These are phyloP conservation scores for Trichoderma asperelloides DNA, from an alignment of 495 filamentous ascomycete species.

Conservation along the genomic window DNA sequence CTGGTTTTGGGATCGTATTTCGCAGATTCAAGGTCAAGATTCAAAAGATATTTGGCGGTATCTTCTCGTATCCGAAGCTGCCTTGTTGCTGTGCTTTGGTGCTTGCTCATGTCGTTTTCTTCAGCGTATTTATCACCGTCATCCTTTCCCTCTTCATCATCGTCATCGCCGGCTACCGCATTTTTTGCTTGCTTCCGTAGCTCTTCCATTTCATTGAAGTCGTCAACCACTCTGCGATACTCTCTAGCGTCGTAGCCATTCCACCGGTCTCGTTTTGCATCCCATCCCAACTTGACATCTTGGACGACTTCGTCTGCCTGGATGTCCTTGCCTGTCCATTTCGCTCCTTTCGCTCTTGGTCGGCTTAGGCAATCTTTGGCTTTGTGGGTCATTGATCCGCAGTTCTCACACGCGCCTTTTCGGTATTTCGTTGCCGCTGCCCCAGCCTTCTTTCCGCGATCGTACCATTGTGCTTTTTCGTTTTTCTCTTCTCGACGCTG, in stretches of 20 bases:
- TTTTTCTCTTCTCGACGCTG: conserved; percentile 67
- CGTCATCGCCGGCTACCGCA: conserved; percentile 20
- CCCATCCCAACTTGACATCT: conserved; percentile 81
- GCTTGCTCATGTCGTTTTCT: conserved; percentile 91
- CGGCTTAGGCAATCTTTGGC: conserved; percentile 87
- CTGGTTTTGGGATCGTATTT: conserved; percentile 98
- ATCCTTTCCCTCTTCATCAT: conserved; percentile 43
- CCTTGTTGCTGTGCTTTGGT: conserved; percentile 81
- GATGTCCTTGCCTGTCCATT: conserved; percentile 88
- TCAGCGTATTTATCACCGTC: conserved; percentile 74
- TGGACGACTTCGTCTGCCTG: conserved; percentile 85
- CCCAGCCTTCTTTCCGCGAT: conserved; percentile 69
- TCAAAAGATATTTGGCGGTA: conserved; percentile 95
- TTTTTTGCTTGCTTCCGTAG: conserved; percentile 50
- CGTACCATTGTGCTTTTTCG: conserved; percentile 79
- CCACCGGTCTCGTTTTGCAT: conserved; percentile 97
- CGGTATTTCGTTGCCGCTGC: conserved; percentile 91
- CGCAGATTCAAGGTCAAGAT: conserved; percentile 89
- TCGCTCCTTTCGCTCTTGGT: conserved; percentile 82
- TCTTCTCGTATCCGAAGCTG: conserved; percentile 91
- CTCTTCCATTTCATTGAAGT: conserved; percentile 79
- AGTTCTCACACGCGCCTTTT: conserved; percentile 97
- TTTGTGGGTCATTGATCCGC: conserved; percentile 92
- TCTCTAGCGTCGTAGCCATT: conserved; percentile 90
- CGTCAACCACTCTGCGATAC: conserved; percentile 75